Percentiles rank a stretch among this genome's conserved stretches.
Evolutionary conservation across 2,329 filamentous ascomycete genomes (phyloP).

Genomic region (Apiospora pterosperma): DNA sequence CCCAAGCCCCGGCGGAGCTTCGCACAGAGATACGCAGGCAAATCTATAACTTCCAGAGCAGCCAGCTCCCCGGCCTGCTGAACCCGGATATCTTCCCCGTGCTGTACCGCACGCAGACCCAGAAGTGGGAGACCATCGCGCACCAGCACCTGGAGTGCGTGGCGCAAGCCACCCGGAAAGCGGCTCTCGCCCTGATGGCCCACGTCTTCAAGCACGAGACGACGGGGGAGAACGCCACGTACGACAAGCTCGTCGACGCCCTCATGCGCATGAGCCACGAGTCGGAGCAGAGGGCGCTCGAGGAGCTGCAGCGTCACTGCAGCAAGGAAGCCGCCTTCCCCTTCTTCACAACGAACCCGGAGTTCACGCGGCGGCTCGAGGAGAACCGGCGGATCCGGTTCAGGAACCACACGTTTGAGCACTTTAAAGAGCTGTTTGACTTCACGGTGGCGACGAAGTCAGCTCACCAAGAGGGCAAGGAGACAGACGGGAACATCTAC

Average conservation of each 20-base stretch:
- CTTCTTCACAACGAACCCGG: slow-evolving; percentile 20
- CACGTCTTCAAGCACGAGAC: neutral
- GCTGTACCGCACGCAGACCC: slow-evolving; percentile 28
- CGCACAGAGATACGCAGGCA: slow-evolving; percentile 21
- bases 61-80: slow-evolving; percentile 28
- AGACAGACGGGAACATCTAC: neutral
- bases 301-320: slow-evolving; percentile 7
- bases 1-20: slow-evolving; percentile 7
- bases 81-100: slow-evolving; percentile 27
- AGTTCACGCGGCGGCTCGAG: slow-evolving; percentile 18
- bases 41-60: slow-evolving; percentile 23
- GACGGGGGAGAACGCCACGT: neutral
- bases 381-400: slow-evolving; percentile 19
- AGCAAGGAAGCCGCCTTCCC: slow-evolving; percentile 11
- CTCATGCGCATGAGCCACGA: slow-evolving; percentile 14
- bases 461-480: neutral
- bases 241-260: neutral
- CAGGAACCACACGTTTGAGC: neutral
- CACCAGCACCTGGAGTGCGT: slow-evolving; percentile 20
- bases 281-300: slow-evolving; percentile 11
- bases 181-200: slow-evolving; percentile 11
- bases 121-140: slow-evolving; percentile 27
- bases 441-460: neutral
- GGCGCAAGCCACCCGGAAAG: slow-evolving; percentile 10
- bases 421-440: neutral